These are phyloP conservation scores for Sporothrix mexicana DNA, from an alignment of 2,329 filamentous ascomycete genomes.

Conservation along the genomic window DNA sequence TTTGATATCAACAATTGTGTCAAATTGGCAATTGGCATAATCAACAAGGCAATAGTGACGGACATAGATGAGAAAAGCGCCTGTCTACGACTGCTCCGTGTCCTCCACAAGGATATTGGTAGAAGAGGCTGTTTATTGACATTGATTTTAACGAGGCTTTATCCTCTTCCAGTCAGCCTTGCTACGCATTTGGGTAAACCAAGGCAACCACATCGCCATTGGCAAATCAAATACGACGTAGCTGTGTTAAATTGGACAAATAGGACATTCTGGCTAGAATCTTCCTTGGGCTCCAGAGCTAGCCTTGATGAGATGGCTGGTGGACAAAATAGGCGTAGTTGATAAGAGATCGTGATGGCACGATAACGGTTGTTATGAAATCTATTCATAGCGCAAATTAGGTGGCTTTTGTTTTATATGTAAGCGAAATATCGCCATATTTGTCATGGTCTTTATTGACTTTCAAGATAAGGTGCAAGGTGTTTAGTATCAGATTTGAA, in stretches of 20 bases:
- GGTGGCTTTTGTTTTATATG: neutral
- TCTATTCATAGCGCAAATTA: conserved; percentile 11
- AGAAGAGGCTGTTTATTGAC: conserved; percentile 1
- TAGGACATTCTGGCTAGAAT: neutral
- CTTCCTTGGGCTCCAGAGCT: neutral
- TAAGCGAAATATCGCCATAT: neutral
- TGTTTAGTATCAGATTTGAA: neutral
- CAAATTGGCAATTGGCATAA: too few species aligned
- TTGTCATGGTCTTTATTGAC: neutral
- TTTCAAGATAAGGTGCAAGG: neutral
- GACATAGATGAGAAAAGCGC: neutral
- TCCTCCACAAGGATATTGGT: neutral
- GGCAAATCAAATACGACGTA: neutral
- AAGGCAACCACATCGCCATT: neutral
- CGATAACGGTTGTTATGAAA: neutral
- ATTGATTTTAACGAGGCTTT: neutral
- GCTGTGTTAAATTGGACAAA: neutral
- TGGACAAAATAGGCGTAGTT: neutral
- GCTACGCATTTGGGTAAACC: neutral
- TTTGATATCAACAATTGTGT: neutral
- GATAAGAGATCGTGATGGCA: conserved; percentile 4
- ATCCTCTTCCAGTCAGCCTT: neutral
- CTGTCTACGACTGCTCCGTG: neutral
- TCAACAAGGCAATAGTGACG: neutral
- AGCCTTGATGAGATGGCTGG: neutral